phyloP scores from a whole-genome alignment of 1,284 basidiomycete species.

The Papiliotrema flavescens region DNA sequence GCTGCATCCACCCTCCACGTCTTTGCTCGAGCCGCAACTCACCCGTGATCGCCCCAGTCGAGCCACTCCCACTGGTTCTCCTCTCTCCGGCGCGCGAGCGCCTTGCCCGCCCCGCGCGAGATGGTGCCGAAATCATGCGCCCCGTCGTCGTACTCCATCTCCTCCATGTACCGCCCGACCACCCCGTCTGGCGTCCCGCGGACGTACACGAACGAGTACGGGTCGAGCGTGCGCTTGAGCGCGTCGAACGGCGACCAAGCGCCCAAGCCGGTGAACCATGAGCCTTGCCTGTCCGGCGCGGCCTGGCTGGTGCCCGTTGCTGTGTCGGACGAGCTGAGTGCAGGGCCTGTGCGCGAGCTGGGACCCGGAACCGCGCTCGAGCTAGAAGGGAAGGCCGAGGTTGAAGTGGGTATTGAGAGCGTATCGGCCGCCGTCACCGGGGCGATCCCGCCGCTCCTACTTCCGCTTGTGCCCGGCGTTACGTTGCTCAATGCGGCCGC shows the following conservation, averaged over 20 bases:
- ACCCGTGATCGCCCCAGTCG: constrained; percentile 44
- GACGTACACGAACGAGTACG: constrained; percentile 40
- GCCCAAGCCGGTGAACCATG: background rate
- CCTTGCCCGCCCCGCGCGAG: constrained; percentile 16
- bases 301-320: too few species aligned
- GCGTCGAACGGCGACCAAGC: constrained; percentile 25
- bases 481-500: background rate
- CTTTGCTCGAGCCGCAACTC: constrained; percentile 10
- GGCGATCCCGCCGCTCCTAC: background rate
- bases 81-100: constrained; percentile 14
- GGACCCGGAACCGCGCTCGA: too few species aligned
- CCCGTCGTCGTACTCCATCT: constrained; percentile 42
- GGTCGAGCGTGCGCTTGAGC: constrained; percentile 19
- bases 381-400: too few species aligned
- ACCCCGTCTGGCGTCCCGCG: constrained; percentile 40
- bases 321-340: too few species aligned
- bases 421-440: too few species aligned
- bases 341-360: too few species aligned
- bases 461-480: background rate
- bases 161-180: constrained; percentile 45
- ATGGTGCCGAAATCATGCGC: constrained; percentile 36
- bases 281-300: background rate
- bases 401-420: too few species aligned
- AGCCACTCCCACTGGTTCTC: constrained; percentile 23
- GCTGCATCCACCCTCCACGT: background rate